These are phyloP conservation scores for Coccomyxa sp. DNA, from an alignment of 139 green algal genomes.

Conservation along the genomic window DNA sequence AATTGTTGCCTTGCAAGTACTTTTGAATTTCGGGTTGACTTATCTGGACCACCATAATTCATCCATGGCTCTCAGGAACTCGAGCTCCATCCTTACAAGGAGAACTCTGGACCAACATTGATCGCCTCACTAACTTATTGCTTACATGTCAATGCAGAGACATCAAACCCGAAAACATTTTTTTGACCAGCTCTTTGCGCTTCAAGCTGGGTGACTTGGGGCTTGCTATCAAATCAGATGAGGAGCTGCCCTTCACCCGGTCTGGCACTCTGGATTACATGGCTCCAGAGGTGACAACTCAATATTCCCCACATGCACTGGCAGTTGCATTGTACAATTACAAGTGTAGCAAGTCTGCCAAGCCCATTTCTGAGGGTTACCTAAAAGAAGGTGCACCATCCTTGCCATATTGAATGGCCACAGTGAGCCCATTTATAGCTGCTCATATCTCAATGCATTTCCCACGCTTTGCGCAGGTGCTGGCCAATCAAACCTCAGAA, in stretches of 20 bases:
- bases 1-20: too few species aligned
- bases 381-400: neutral
- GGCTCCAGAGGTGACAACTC: slow-evolving; percentile 47
- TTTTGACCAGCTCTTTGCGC: slow-evolving; percentile 49
- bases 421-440: neutral
- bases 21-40: too few species aligned
- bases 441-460: neutral
- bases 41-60: too few species aligned
- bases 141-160: slow-evolving; percentile 20
- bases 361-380: neutral
- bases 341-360: neutral
- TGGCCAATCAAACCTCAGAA: slow-evolving; percentile 58
- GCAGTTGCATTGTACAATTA: neutral
- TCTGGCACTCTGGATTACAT: slow-evolving; percentile 77
- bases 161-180: slow-evolving; percentile 86
- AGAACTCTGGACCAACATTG: slow-evolving; percentile 17
- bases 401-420: too few species aligned
- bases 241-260: slow-evolving; percentile 74
- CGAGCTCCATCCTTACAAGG: too few species aligned
- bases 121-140: neutral
- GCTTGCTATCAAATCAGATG: slow-evolving; percentile 58
- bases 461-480: slow-evolving; percentile 34
- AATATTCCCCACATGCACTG: neutral
- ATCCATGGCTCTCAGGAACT: too few species aligned
- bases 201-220: slow-evolving; percentile 77